phyloP scores from a whole-genome alignment of 2,329 filamentous ascomycete species.

The Diaporthe aspalathi region DNA sequence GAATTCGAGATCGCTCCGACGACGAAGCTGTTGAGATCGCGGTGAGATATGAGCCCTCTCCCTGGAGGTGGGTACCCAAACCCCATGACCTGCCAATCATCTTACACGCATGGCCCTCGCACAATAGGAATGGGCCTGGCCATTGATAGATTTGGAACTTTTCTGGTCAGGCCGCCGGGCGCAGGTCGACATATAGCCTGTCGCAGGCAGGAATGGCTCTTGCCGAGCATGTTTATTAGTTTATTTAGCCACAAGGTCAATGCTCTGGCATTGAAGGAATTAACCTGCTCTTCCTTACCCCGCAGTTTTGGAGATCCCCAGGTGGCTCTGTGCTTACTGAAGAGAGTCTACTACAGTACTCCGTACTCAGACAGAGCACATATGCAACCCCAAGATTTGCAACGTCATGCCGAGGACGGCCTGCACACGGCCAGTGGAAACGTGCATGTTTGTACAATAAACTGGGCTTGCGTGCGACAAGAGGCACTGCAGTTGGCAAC shows the following conservation, averaged over 20 bases:
- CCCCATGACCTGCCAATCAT: constrained; percentile 32
- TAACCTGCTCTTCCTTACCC: constrained; percentile 10
- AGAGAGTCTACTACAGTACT: too few species aligned
- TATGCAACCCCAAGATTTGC: neutral
- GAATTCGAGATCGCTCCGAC: too few species aligned
- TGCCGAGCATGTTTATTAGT: constrained; percentile 18
- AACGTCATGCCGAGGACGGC: constrained; percentile 14
- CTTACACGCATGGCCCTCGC: constrained; percentile 33
- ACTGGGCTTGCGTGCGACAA: neutral
- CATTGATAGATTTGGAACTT: neutral
- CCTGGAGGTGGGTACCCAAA: neutral
- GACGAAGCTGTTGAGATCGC: neutral
- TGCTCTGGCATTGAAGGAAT: neutral
- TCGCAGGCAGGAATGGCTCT: constrained; percentile 6
- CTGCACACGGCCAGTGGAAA: neutral
- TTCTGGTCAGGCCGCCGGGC: neutral
- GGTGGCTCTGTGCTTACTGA: too few species aligned
- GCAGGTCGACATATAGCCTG: neutral
- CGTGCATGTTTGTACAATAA: neutral
- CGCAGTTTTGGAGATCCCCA: constrained; percentile 24
- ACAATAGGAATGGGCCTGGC: neutral
- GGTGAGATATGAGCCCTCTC: neutral
- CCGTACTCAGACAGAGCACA: too few species aligned
- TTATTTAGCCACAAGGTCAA: neutral
- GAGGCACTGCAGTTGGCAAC: neutral